phyloP scores from a whole-genome alignment of 2,329 filamentous ascomycete species.

The Ceratocystis eucalypticola region DNA sequence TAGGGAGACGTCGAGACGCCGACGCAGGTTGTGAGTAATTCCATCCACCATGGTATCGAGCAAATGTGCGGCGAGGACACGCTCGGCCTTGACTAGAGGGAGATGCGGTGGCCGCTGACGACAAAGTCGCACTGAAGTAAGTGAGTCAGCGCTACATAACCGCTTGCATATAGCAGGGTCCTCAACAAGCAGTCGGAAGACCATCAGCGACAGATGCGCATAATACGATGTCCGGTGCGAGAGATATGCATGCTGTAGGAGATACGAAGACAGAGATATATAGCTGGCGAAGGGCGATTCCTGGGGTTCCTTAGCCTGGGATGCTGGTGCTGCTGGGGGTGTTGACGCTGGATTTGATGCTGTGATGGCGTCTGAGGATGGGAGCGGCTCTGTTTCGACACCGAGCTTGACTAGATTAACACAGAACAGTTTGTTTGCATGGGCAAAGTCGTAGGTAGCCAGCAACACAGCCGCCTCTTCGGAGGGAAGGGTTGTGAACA shows the following conservation, averaged over 20 bases:
- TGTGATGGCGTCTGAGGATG: neutral
- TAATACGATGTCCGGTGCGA: conserved; percentile 68
- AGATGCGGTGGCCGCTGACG: conserved; percentile 79
- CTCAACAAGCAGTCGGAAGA: conserved; percentile 74
- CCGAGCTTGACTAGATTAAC: conserved; percentile 60
- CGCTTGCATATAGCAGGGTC: conserved; percentile 70
- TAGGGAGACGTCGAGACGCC: conserved; percentile 66
- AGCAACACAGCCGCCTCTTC: conserved; percentile 56
- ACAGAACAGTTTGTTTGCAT: conserved; percentile 91
- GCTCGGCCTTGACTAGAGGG: conserved; percentile 57
- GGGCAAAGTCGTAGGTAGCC: conserved; percentile 81
- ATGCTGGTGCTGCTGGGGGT: neutral
- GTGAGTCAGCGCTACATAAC: conserved; percentile 67
- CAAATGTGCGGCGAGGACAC: conserved; percentile 60
- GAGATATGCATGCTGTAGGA: conserved; percentile 84
- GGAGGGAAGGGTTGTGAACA: conserved; percentile 66
- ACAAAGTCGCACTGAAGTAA: conserved; percentile 64
- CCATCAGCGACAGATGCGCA: conserved; percentile 71
- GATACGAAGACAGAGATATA: conserved; percentile 79
- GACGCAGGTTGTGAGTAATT: conserved; percentile 80
- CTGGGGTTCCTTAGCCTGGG: neutral
- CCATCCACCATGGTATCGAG: conserved; percentile 82
- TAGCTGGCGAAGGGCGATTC: conserved; percentile 69
- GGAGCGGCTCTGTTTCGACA: conserved; percentile 40
- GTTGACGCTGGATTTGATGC: neutral